Percentiles rank a stretch among this genome's conserved stretches.
phyloP scores from a whole-genome alignment of 1,139 yeast genomes.

The Lodderomyces elongisporus region DNA sequence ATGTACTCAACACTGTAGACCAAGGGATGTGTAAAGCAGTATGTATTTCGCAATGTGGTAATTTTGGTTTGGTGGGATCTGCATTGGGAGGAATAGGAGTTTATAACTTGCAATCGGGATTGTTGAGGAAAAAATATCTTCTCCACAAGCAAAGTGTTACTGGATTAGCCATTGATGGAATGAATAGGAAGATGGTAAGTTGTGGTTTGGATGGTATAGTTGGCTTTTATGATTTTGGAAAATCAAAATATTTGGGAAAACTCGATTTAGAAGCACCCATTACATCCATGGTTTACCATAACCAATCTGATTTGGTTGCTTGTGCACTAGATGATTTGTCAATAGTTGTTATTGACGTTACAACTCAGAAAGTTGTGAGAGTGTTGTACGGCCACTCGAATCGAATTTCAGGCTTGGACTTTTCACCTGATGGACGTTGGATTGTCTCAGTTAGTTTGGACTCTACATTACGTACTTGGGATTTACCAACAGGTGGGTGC shows the following conservation, averaged over 20 bases:
- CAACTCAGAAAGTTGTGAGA: slow-evolving; percentile 79
- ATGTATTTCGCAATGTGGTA: slow-evolving; percentile 87
- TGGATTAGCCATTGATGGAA: slow-evolving; percentile 84
- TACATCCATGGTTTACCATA: slow-evolving; percentile 71
- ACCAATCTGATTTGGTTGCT: slow-evolving; percentile 80
- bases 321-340: slow-evolving; percentile 83
- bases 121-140: slow-evolving; percentile 58
- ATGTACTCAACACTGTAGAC: slow-evolving; percentile 67
- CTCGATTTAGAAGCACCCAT: slow-evolving; percentile 71
- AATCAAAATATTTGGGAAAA: slow-evolving; percentile 65
- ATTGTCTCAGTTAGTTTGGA: slow-evolving; percentile 80
- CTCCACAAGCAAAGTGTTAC: slow-evolving; percentile 80
- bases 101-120: slow-evolving; percentile 88
- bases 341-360: slow-evolving; percentile 75
- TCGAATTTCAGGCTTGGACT: slow-evolving; percentile 83
- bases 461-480: slow-evolving; percentile 93
- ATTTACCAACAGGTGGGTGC: slow-evolving; percentile 94
- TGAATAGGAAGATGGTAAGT: slow-evolving; percentile 83
- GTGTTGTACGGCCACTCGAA: slow-evolving; percentile 87
- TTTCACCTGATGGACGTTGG: slow-evolving; percentile 97
- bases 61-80: slow-evolving; percentile 92
- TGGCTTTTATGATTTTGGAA: slow-evolving; percentile 81
- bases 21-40: slow-evolving; percentile 78
- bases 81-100: slow-evolving; percentile 83
- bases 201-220: slow-evolving; percentile 86